Percentiles rank a stretch among this genome's conserved stretches.
phyloP scores from a whole-genome alignment of 2,329 filamentous ascomycete genomes.

The Elsinoe necatrix region DNA sequence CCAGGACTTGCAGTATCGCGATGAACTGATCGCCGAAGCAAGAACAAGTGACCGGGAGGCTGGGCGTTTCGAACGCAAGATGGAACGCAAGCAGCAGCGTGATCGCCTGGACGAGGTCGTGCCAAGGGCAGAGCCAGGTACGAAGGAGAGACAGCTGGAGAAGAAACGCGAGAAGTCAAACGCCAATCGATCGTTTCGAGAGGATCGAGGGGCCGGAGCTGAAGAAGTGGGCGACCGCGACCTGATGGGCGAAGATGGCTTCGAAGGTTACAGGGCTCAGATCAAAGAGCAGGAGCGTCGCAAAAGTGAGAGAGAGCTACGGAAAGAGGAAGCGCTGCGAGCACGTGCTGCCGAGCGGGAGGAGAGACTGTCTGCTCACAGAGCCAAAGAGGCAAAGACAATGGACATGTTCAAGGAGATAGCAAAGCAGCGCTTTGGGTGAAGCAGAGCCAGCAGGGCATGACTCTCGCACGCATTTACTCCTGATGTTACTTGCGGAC shows the following conservation, averaged over 20 bases:
- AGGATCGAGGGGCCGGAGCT: slow-evolving; percentile 54
- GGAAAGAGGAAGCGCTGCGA: slow-evolving; percentile 70
- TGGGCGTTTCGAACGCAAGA: slow-evolving; percentile 53
- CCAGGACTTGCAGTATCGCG: slow-evolving; percentile 60
- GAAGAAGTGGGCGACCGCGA: slow-evolving; percentile 63
- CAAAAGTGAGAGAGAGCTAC: slow-evolving; percentile 75
- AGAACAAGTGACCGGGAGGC: slow-evolving; percentile 46
- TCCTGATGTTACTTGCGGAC: background rate
- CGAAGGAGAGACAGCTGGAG: slow-evolving; percentile 75
- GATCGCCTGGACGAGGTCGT: slow-evolving; percentile 70
- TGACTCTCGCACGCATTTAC: background rate
- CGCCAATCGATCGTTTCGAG: slow-evolving; percentile 63
- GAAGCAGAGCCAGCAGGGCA: slow-evolving; percentile 15
- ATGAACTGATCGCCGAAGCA: slow-evolving; percentile 33
- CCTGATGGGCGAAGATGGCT: slow-evolving; percentile 64
- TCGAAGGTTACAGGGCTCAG: slow-evolving; percentile 57
- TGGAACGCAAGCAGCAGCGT: slow-evolving; percentile 58
- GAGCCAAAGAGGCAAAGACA: slow-evolving; percentile 71
- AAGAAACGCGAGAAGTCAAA: slow-evolving; percentile 68
- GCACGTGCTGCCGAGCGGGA: slow-evolving; percentile 73
- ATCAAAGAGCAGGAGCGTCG: slow-evolving; percentile 58
- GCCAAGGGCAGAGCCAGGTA: slow-evolving; percentile 74
- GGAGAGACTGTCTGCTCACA: slow-evolving; percentile 60
- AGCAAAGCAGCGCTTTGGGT: slow-evolving; percentile 71
- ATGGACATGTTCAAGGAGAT: slow-evolving; percentile 73